Conservation (phyloP, 2,329 filamentous ascomycete species). For the Verticillium albo-atrum region DNA sequence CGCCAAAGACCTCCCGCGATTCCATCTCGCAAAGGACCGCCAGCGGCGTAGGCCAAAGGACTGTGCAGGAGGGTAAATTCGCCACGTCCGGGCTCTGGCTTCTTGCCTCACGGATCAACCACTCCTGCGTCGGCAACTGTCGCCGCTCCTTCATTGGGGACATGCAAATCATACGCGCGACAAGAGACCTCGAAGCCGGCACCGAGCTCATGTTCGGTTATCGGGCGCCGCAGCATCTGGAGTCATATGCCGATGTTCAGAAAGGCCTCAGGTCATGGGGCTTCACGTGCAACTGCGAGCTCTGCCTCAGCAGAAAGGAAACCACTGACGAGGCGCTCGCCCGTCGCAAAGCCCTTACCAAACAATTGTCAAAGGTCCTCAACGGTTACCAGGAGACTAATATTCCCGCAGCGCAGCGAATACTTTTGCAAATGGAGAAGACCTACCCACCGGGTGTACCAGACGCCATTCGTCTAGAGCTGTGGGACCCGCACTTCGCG, state of each 20-base stretch:
- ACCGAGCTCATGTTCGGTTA: slow-evolving; percentile 44
- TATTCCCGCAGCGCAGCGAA: no score
- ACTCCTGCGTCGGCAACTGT: slow-evolving; percentile 45
- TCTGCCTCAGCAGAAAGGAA: slow-evolving; percentile 21
- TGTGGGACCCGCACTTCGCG: no score
- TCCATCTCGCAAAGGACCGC: no score
- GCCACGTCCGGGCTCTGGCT: slow-evolving; percentile 38
- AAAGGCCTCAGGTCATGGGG: slow-evolving; percentile 28
- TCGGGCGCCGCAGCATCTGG: slow-evolving; percentile 10
- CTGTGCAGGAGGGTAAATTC: neutral
- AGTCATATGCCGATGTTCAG: slow-evolving; percentile 23
- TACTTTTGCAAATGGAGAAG: no score
- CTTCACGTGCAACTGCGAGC: slow-evolving; percentile 34
- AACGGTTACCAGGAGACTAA: no score
- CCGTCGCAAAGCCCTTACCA: no score
- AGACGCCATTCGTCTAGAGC: no score
- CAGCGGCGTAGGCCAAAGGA: neutral
- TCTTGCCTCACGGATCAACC: slow-evolving; percentile 45
- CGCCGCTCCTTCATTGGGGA: slow-evolving; percentile 48
- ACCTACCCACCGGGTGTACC: no score
- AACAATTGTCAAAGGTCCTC: no score
- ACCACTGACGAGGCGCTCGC: no score
- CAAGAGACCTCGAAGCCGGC: slow-evolving; percentile 31
- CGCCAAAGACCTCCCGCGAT: slow-evolving; percentile 15
- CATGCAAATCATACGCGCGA: slow-evolving; percentile 45